Conservation (phyloP, 2,329 filamentous ascomycete species). For the Hymenoscyphus linearis region DNA sequence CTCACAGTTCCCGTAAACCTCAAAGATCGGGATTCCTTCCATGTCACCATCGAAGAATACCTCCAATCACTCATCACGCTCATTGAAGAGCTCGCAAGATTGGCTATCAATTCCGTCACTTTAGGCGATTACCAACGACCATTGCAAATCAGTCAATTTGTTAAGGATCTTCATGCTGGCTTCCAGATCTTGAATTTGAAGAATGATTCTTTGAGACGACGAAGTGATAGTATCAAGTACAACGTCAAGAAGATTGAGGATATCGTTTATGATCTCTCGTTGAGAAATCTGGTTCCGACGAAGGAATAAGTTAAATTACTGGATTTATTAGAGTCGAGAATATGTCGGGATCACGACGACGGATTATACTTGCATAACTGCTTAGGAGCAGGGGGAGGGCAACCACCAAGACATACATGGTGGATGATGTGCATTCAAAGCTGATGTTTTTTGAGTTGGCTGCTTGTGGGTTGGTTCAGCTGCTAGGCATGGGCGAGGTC, state of each 20-base stretch:
- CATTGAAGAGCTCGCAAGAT: slow-evolving; percentile 82
- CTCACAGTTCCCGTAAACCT: slow-evolving; percentile 77
- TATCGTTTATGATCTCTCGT: slow-evolving; percentile 89
- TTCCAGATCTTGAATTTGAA: slow-evolving; percentile 98
- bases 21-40: slow-evolving; percentile 85
- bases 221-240: slow-evolving; percentile 93
- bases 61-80: slow-evolving; percentile 81
- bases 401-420: not conserved
- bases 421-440: not conserved
- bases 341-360: not conserved
- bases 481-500: not conserved
- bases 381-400: not conserved
- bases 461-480: not conserved
- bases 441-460: too few relatives aligned
- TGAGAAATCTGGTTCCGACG: slow-evolving; percentile 70
- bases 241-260: slow-evolving; percentile 97
- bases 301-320: not conserved
- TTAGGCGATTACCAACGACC: slow-evolving; percentile 83
- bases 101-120: slow-evolving; percentile 92
- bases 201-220: slow-evolving; percentile 84
- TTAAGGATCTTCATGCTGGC: slow-evolving; percentile 91
- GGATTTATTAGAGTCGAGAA: not conserved
- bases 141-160: slow-evolving; percentile 80
- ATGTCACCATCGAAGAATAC: slow-evolving; percentile 96
- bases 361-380: not conserved